Conservation (phyloP, 2,329 filamentous ascomycete genomes). For the Penicillium olsonii region DNA sequence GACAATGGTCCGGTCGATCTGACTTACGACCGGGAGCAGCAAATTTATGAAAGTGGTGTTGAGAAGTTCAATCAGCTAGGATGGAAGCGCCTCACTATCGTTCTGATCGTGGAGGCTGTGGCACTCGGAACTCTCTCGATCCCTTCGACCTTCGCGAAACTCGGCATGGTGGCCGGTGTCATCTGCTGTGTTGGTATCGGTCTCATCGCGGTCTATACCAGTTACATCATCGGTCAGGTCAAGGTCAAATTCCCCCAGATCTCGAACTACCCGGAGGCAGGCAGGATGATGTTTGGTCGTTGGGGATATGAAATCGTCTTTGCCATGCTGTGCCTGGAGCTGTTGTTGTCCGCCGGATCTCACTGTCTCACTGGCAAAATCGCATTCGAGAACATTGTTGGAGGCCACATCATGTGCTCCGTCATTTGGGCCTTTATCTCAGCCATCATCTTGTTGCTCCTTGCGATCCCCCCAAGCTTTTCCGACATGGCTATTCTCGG, state of each 20-base stretch:
- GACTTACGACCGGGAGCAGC: background rate
- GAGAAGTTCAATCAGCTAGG: background rate
- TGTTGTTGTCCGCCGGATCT: background rate
- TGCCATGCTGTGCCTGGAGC: background rate
- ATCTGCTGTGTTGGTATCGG: background rate
- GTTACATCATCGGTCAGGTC: constrained; percentile 1
- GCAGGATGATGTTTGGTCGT: background rate
- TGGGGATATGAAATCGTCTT: constrained; percentile 1
- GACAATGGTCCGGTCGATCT: background rate
- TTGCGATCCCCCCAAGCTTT: background rate
- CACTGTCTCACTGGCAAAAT: background rate
- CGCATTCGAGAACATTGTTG: background rate
- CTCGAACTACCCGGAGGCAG: background rate
- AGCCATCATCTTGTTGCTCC: background rate
- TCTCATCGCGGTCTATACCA: constrained; percentile 1
- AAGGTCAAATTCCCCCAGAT: constrained; percentile 1
- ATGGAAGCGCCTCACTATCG: constrained; percentile 2
- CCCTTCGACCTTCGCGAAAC: background rate
- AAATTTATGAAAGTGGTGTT: background rate
- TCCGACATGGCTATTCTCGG: constrained; percentile 1
- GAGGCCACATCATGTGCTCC: background rate
- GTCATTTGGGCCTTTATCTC: background rate
- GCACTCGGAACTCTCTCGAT: background rate
- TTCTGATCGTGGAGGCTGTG: background rate
- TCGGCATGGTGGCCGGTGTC: background rate